Base-by-base conservation (phyloP, 2,329 filamentous ascomycete genomes). In the Purpureocillium lavendulum region DNA sequence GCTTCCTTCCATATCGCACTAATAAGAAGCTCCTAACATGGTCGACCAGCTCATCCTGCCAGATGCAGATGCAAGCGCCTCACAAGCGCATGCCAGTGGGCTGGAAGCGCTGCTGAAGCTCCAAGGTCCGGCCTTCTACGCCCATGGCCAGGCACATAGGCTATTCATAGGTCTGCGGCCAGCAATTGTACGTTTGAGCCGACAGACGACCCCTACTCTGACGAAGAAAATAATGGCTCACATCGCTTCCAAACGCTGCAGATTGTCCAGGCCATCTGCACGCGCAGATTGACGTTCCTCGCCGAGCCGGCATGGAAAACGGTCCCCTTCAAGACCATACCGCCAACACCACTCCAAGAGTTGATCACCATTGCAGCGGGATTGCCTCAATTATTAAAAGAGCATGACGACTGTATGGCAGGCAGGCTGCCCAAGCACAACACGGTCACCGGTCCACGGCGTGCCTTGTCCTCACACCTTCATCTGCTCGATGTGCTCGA, bases 151-250 rank as follows among this genome's bases (percentile, higher is more conserved):
- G n/a, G 45, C 59, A 0, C 62, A 67, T 33, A 26, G 53, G 50
- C 28, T 67, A 0, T 67, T 66, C 36, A 48, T 62, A 2, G 65
- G 63, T 1, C 62, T 62, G 35, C 48, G 64, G n/a, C 61, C 64
- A 7, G 45, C 61, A 6, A 46, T 66, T 24, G 64, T 65, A 48
- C 30, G 59, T n/a, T n/a, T 14, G 4, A 26, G 13, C 21, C 4
- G 9, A 13, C n/a, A n/a, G n/a, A n/a, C n/a, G n/a, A n/a, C n/a
- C n/a, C n/a, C n/a, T n/a, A n/a, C n/a, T n/a, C n/a, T n/a, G n/a
- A n/a, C n/a, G n/a, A n/a, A n/a, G n/a, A n/a, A n/a, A n/a, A n/a
- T n/a, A n/a, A n/a, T n/a, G n/a, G n/a, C n/a, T n/a, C n/a, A n/a
- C n/a, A n/a, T n/a, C n/a, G n/a, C n/a, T n/a, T n/a, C n/a, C n/a